Evolutionary conservation across 2,329 filamentous ascomycete genomes (phyloP), one percentile per base, ranked within the genome.

Genomic region (Neodidymelliopsis sp.): DNA sequence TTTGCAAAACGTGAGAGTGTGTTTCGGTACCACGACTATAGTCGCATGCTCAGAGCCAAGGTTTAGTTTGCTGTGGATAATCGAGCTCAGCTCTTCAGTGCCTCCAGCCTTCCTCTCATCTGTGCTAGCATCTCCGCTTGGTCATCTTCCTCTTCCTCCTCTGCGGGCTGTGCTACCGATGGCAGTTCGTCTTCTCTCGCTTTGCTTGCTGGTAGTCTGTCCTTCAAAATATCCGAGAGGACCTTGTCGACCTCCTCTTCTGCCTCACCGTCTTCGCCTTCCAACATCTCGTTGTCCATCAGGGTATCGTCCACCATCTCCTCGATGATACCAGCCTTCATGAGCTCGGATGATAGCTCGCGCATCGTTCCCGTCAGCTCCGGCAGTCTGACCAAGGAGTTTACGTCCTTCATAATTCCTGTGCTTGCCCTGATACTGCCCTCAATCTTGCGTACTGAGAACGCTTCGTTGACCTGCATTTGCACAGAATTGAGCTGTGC

Each of bases 381-480:
- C 9, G 94, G 94, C 62, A 99, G 75, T 20, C 87, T 82, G 38
- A 97, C 85, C 19, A 97, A 80, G 12, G 81, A 83, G 73, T 97
- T 97, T 51, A 99, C 91, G 71, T 97, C 91, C 75, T 92, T 93
- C 94, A 99, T 97, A 62, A 99, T 92, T 33, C 90, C 89, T 7
- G 93, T 92, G 62, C 87, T 90, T 30, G 89, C 87, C 60, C 85
- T 84, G 67, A 99, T 91, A 66, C 88, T 91, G 34, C 92, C 93
- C 75, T 97, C 92, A 57, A 99, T 97, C 80, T 96, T 96, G 62
- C 91, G 87, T 64, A 97, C 87, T 2, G 91, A 90, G 74, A 97
- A 97, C 1, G 94, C 92, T 77, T 97, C 93, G 67, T 92, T 91
- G 67, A 99, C 93, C 76, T 97, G 94, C 91, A 97, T 96, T 74